Base-by-base conservation (phyloP, 2,329 filamentous ascomycete genomes). In the Exophiala sideris region DNA sequence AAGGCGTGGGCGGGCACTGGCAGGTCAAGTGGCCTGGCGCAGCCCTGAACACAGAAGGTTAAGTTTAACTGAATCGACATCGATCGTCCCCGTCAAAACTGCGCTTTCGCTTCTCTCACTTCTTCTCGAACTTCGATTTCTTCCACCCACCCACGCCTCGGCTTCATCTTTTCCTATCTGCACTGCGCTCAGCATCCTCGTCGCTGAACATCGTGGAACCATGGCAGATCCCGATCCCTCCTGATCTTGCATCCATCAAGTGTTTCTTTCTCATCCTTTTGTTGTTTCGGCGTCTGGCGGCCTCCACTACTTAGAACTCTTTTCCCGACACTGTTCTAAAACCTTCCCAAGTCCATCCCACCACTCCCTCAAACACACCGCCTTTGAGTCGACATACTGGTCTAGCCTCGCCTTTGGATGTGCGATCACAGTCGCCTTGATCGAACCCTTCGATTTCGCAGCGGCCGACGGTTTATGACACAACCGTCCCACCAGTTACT, bases 161-260 rank as follows among this genome's bases (percentile, higher is more conserved):
- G 34, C 24, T 32, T 38, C 14, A 16, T 33, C 35, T 45, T 45
- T 41, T 12, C 21, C 24, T n/a, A 24, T 29, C 38, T 16, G 24
- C 16, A 29, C 40, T 50, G 29, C 10, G 20, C 20, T 44, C 48
- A 55, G 29, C 55, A 48, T 49, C 51, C 12, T 47, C 55, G 50
- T 52, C 42, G 48, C 48, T 32, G 50, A 45, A 54, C 20, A 6
- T 39, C 35, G n/a, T 5, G 21, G 24, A 18, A 55, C 18, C 29
- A 58, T 58, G 56, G 51, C 56, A 21, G 56, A 58, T 52, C 56
- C 56, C 24, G 56, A 58, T 33, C 56, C 56, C 36, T 54, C 45
- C 32, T 45, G 47, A 35, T 32, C 6, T 33, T 45, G 41, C 5
- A 36, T 24, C 14, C 16, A 20, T 36, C 35, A 47, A 20, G 40